Evolutionary conservation across 1,139 yeast genomes (phyloP).

Genomic region (Blastobotrys indianensis): DNA sequence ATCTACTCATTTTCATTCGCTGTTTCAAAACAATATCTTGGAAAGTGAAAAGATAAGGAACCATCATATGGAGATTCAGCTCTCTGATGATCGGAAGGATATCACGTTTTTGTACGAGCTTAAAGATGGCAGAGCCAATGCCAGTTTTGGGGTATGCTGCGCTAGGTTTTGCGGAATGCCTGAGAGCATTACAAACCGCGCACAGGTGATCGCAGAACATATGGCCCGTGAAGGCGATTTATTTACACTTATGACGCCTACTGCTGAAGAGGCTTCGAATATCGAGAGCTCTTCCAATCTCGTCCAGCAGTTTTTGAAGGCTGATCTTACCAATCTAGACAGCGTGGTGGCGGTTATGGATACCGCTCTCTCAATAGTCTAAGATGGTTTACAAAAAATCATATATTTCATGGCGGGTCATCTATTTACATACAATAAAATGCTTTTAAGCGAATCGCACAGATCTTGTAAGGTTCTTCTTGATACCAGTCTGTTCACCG

Average conservation of each 20-base stretch:
- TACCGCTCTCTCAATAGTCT: no score
- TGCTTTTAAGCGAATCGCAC: constrained; percentile 49
- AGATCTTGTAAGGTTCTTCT: constrained; percentile 82
- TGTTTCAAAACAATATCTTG: constrained; percentile 60
- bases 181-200: not conserved
- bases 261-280: constrained; percentile 75
- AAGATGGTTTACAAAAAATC: no score
- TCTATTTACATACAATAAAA: no score
- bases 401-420: no score
- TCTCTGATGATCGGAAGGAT: constrained; percentile 71
- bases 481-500: constrained; percentile 97
- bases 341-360: no score
- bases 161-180: constrained; percentile 96
- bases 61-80: constrained; percentile 82
- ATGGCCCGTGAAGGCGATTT: constrained; percentile 24
- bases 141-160: constrained; percentile 97
- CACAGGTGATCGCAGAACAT: not conserved
- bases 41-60: constrained; percentile 77
- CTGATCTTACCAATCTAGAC: not conserved
- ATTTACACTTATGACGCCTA: constrained; percentile 60
- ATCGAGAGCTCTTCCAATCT: constrained; percentile 69
- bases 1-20: constrained; percentile 85
- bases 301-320: not conserved
- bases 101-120: constrained; percentile 85
- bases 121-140: constrained; percentile 86